These are phyloP conservation scores for Sugiyamaella smithiae DNA, from an alignment of 805 yeast species.

Conservation along the genomic window DNA sequence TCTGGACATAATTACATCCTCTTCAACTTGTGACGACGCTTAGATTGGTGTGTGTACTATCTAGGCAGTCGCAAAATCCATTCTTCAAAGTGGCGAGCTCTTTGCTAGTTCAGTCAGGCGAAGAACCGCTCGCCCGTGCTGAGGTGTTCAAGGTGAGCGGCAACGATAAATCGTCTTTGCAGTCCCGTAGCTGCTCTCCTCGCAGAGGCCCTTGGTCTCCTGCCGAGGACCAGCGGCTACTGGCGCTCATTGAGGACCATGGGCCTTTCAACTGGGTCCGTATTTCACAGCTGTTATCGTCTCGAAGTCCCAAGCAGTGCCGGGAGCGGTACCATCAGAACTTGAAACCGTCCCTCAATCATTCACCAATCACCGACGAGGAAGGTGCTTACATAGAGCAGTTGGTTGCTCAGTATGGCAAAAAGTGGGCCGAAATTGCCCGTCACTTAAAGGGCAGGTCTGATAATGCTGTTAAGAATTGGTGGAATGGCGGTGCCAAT, in stretches of 20 bases:
- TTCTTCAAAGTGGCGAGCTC: constrained; percentile 2
- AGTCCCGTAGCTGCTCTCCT: constrained; percentile 17
- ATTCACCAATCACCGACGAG: constrained; percentile 77
- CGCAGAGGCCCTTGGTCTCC: constrained; percentile 87
- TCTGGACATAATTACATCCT: no score
- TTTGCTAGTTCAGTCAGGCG: constrained; percentile 1
- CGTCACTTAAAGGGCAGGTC: constrained; percentile 81
- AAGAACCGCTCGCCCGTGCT: neutral
- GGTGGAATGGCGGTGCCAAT: constrained; percentile 97
- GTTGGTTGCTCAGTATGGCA: constrained; percentile 74
- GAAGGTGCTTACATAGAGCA: constrained; percentile 81
- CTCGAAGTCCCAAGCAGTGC: constrained; percentile 88
- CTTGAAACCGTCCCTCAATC: constrained; percentile 76
- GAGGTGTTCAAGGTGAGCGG: constrained; percentile 8
- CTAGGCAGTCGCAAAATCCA: no score
- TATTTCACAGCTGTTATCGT: constrained; percentile 66
- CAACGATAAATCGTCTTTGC: constrained; percentile 1
- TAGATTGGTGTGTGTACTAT: no score
- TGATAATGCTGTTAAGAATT: constrained; percentile 89
- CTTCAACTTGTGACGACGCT: no score
- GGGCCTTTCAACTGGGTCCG: constrained; percentile 91
- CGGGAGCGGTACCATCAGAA: constrained; percentile 90
- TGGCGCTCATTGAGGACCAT: constrained; percentile 63
- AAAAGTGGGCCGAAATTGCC: constrained; percentile 92
- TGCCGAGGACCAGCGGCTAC: constrained; percentile 69